These are phyloP conservation scores for Trichoderma polysporum DNA, from an alignment of 2,329 filamentous ascomycete species.

Conservation along the genomic window DNA sequence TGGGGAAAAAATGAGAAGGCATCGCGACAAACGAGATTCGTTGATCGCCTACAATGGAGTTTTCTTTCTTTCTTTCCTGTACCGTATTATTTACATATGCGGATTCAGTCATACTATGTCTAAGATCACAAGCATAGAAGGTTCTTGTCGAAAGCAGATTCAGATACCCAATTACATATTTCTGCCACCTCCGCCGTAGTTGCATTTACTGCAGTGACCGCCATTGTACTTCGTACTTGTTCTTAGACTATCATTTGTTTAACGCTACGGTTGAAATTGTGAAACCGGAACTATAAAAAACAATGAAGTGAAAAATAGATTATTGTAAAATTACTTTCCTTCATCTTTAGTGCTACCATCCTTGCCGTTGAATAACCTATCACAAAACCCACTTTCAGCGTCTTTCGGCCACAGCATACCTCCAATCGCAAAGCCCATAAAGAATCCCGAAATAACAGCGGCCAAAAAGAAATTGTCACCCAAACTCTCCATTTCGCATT, in stretches of 20 bases:
- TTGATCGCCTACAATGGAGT: neutral
- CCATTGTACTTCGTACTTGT: too few species aligned
- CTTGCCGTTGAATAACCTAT: too few species aligned
- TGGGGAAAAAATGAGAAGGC: neutral
- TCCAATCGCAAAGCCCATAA: neutral
- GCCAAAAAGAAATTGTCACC: neutral
- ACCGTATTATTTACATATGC: neutral
- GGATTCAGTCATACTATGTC: too few species aligned
- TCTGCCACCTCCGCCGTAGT: too few species aligned
- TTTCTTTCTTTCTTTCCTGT: neutral
- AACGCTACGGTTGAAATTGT: too few species aligned
- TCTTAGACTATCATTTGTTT: too few species aligned
- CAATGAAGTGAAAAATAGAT: too few species aligned
- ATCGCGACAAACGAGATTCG: neutral
- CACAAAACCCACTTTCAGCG: too few species aligned
- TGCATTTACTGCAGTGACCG: too few species aligned
- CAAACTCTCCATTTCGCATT: neutral
- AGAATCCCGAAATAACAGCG: neutral
- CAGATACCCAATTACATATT: constrained; percentile 1
- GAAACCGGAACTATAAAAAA: too few species aligned
- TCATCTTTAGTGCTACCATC: too few species aligned
- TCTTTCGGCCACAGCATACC: neutral
- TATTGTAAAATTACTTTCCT: too few species aligned
- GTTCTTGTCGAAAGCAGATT: neutral
- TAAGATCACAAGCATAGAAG: neutral